Evolutionary conservation across 306 rosid genomes (phyloP).

Genomic region (Fragaria ananassa): DNA sequence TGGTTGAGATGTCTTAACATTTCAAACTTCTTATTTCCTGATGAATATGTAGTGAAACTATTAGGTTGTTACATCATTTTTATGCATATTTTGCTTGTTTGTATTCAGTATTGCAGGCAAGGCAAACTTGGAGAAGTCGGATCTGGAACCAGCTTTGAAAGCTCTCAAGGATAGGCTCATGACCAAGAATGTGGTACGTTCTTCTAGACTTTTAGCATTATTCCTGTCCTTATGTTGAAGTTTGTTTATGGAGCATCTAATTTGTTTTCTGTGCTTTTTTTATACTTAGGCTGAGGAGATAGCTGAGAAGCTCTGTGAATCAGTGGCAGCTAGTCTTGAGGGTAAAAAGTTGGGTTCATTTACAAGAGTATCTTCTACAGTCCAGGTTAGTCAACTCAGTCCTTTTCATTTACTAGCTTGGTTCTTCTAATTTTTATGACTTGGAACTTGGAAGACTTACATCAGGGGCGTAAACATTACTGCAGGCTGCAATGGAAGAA

Average conservation of each 20-base stretch:
- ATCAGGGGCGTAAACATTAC: constrained; percentile 16
- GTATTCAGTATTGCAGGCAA: constrained; percentile 89
- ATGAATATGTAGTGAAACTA: neutral
- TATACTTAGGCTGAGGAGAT: constrained; percentile 85
- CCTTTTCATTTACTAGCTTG: neutral
- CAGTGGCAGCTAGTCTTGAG: constrained; percentile 96
- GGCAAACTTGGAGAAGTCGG: constrained; percentile 89
- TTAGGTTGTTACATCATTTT: neutral
- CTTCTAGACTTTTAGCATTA: constrained; percentile 1
- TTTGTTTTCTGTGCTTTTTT: constrained; percentile 25
- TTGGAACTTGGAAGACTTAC: constrained; percentile 11
- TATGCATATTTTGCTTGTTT: constrained; percentile 13
- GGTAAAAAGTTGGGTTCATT: constrained; percentile 93
- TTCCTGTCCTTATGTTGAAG: constrained; percentile 4
- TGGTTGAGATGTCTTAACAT: neutral
- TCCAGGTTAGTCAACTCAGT: constrained; percentile 55
- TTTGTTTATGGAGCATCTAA: constrained; percentile 14
- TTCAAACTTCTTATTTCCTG: neutral
- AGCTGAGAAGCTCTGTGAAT: constrained; percentile 98
- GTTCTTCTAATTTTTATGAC: neutral
- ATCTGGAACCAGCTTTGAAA: constrained; percentile 92
- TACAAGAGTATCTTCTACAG: constrained; percentile 94
- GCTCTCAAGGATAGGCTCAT: constrained; percentile 95
- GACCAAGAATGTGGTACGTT: constrained; percentile 98
- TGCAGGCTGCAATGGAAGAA: constrained; percentile 93